Percentiles rank a stretch among this genome's conserved stretches.
These are phyloP conservation scores for Sanguinoderma infundibulare DNA, from an alignment of 1,284 basidiomycete species.

Conservation along the genomic window DNA sequence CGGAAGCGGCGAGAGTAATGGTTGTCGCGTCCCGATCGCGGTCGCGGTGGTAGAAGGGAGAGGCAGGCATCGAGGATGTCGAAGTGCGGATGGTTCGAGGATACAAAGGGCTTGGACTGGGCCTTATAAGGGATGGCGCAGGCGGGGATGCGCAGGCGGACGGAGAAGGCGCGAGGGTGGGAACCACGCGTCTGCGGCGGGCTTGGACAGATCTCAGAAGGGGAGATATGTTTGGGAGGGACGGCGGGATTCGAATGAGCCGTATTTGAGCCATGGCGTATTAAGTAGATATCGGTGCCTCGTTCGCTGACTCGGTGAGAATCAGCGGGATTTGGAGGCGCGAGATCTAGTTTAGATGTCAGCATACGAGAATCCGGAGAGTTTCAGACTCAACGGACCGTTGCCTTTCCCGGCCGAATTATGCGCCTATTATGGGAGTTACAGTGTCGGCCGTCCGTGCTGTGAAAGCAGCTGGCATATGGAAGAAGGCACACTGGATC, in stretches of 20 bases:
- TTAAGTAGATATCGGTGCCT: slow-evolving; percentile 28
- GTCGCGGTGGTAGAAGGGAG: slow-evolving; percentile 39
- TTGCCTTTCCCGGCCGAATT: slow-evolving; percentile 26
- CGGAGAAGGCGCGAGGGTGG: slow-evolving; percentile 25
- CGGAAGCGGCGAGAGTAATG: slow-evolving; percentile 37
- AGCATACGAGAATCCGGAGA: slow-evolving; percentile 24
- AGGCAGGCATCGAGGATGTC: slow-evolving; percentile 34
- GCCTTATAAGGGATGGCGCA: slow-evolving; percentile 31
- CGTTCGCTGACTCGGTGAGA: slow-evolving; percentile 26
- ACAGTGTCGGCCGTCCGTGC: slow-evolving; percentile 16
- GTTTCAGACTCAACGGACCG: slow-evolving; percentile 21
- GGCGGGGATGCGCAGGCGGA: slow-evolving; percentile 25
- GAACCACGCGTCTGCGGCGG: slow-evolving; percentile 23
- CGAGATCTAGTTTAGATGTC: slow-evolving; percentile 24
- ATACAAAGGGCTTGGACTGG: slow-evolving; percentile 26
- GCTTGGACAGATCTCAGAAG: slow-evolving; percentile 21
- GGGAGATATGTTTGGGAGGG: slow-evolving; percentile 26
- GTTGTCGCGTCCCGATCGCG: slow-evolving; percentile 32
- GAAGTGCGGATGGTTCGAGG: slow-evolving; percentile 27
- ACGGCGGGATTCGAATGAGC: slow-evolving; percentile 24
- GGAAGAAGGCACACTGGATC: slow-evolving; percentile 23
- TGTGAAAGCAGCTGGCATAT: slow-evolving; percentile 21
- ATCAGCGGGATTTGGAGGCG: slow-evolving; percentile 24
- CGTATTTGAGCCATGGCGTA: slow-evolving; percentile 27
- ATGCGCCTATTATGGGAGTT: slow-evolving; percentile 21